Evolutionary conservation across 805 yeast genomes (phyloP).

Genomic region (Monosporozyma unispora): DNA sequence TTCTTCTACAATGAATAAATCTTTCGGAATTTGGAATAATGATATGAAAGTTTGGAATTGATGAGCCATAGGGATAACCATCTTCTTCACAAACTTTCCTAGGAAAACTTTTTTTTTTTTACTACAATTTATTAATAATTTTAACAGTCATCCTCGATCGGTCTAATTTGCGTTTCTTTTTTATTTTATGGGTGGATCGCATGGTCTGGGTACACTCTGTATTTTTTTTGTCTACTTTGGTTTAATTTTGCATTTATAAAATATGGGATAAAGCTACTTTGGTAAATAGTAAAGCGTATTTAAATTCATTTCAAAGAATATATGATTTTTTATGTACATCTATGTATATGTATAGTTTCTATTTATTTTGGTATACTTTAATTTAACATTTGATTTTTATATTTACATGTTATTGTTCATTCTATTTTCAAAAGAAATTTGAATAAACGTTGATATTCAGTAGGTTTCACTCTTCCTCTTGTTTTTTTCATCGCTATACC

Average conservation of each 20-base stretch:
- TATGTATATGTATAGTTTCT: background rate
- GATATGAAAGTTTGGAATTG: constrained; percentile 35
- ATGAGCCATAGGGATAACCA: background rate
- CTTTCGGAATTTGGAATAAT: constrained; percentile 12
- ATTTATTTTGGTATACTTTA: no score
- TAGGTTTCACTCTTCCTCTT: constrained; percentile 46
- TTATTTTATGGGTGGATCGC: background rate
- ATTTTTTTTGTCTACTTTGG: background rate
- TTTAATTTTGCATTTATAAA: background rate
- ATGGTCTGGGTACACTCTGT: background rate
- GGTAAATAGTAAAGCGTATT: background rate
- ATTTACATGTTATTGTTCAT: constrained; percentile 7
- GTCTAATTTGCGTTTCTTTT: background rate
- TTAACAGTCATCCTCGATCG: background rate
- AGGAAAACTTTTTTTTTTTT: background rate
- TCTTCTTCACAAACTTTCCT: background rate
- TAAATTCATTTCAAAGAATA: background rate
- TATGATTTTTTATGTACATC: background rate
- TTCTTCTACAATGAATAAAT: constrained; percentile 1
- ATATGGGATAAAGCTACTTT: background rate
- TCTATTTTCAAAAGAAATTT: constrained; percentile 19
- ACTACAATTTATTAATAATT: background rate
- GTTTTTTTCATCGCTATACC: constrained; percentile 79
- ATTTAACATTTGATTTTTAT: background rate
- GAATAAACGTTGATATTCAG: constrained; percentile 30